Percentiles rank a stretch among this genome's conserved stretches.
These are phyloP conservation scores for Vigna radiata DNA, from an alignment of 306 rosid species.

Conservation along the genomic window DNA sequence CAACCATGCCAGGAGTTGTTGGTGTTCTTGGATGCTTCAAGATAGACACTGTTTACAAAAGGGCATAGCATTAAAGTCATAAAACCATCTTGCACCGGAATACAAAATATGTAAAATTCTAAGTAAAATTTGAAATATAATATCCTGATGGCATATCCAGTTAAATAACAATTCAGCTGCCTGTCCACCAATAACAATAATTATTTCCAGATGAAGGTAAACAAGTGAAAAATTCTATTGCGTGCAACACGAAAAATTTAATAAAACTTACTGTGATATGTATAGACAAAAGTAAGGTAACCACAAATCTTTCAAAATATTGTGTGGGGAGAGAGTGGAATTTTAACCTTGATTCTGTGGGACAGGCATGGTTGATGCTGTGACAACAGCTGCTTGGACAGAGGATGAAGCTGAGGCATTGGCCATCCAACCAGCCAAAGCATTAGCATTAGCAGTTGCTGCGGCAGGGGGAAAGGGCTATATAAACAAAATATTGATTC, in stretches of 20 bases:
- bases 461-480: conserved; percentile 80
- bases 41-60: conserved; percentile 62
- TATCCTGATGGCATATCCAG: conserved; percentile 25
- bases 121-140: conserved; percentile 27
- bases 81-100: conserved; percentile 26
- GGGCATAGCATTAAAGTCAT: conserved; percentile 25
- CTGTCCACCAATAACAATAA: not conserved
- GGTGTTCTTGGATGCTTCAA: conserved; percentile 80
- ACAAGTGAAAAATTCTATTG: not conserved
- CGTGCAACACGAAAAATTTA: conserved; percentile 20
- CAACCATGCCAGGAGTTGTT: conserved; percentile 69
- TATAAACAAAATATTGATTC: conserved; percentile 31
- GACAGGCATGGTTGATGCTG: conserved; percentile 82
- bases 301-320: too few relatives aligned
- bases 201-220: conserved; percentile 18
- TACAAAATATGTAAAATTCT: conserved; percentile 31
- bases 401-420: conserved; percentile 90
- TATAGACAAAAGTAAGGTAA: conserved; percentile 20
- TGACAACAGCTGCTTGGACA: conserved; percentile 90
- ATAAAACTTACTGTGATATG: not conserved
- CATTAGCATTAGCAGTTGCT: conserved; percentile 77
- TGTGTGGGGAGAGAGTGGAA: not conserved
- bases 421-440: conserved; percentile 95
- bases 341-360: conserved; percentile 85
- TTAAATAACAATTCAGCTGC: conserved; percentile 32